These are phyloP conservation scores for Cercophora scortea DNA, from an alignment of 495 filamentous ascomycete genomes.

Conservation along the genomic window DNA sequence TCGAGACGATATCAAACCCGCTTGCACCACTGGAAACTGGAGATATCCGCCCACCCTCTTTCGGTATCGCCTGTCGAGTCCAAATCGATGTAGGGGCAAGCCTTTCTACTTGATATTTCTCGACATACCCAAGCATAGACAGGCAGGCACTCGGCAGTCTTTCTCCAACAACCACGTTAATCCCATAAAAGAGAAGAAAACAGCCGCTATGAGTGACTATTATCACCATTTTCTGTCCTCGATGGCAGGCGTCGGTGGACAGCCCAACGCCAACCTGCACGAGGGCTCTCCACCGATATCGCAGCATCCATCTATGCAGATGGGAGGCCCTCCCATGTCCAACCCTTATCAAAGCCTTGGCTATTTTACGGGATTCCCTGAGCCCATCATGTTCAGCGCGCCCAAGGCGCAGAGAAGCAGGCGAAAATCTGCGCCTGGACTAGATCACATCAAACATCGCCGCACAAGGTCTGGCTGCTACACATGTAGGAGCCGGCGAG, in stretches of 20 bases:
- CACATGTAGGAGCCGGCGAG: constrained; percentile 80
- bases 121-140: background rate
- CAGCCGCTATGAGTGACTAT: constrained; percentile 37
- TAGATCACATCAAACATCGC: constrained; percentile 85
- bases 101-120: background rate
- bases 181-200: background rate
- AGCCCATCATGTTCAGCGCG: constrained; percentile 39
- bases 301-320: constrained; percentile 21
- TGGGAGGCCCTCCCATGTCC: constrained; percentile 23
- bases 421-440: constrained; percentile 48
- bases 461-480: constrained; percentile 91
- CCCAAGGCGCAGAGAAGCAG: constrained; percentile 48
- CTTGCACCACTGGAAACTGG: no score
- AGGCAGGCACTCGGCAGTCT: background rate
- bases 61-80: no score
- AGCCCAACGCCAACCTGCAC: constrained; percentile 24
- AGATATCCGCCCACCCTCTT: no score
- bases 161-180: background rate
- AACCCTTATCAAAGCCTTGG: constrained; percentile 36
- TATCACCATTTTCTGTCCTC: constrained; percentile 41
- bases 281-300: constrained; percentile 27
- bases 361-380: constrained; percentile 38
- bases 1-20: no score
- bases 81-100: background rate
- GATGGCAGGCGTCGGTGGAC: constrained; percentile 34